Evolutionary conservation across 2,329 filamentous ascomycete genomes (phyloP).

Genomic region (Aspergillus sp.): DNA sequence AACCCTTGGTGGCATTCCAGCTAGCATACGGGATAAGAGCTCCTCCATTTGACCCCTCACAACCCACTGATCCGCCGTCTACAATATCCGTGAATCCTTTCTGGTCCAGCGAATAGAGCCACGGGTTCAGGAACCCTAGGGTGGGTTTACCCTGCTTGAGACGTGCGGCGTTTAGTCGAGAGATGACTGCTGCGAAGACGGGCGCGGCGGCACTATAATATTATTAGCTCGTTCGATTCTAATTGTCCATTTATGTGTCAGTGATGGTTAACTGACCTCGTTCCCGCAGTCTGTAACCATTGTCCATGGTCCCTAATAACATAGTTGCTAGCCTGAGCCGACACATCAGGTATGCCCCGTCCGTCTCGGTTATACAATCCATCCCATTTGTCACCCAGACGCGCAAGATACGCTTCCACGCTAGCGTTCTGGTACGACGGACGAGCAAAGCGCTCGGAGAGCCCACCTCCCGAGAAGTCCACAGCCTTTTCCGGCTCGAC

Average conservation of each 20-base stretch:
- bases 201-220: conserved; percentile 60
- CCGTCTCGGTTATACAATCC: conserved; percentile 56
- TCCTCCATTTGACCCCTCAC: conserved; percentile 41
- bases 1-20: conserved; percentile 54
- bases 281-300: conserved; percentile 49
- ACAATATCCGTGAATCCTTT: conserved; percentile 53
- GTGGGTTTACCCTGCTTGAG: conserved; percentile 55
- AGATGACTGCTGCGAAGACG: conserved; percentile 63
- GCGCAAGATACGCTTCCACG: conserved; percentile 48
- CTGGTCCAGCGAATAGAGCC: conserved; percentile 55
- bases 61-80: conserved; percentile 50
- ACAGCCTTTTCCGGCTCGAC: conserved; percentile 56
- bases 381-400: conserved; percentile 45
- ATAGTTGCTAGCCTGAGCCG: conserved; percentile 56
- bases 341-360: conserved; percentile 63
- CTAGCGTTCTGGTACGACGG: conserved; percentile 51
- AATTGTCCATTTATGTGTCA: neutral
- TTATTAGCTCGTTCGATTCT: neutral
- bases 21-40: conserved; percentile 48
- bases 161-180: conserved; percentile 65
- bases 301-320: conserved; percentile 43
- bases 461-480: conserved; percentile 56
- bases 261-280: conserved; percentile 17
- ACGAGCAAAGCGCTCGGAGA: conserved; percentile 52
- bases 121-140: conserved; percentile 65